Percentiles rank a stretch among this genome's conserved stretches.
Conservation (phyloP, 805 yeast genomes). For the Sugiyamaella mastotermitis region DNA sequence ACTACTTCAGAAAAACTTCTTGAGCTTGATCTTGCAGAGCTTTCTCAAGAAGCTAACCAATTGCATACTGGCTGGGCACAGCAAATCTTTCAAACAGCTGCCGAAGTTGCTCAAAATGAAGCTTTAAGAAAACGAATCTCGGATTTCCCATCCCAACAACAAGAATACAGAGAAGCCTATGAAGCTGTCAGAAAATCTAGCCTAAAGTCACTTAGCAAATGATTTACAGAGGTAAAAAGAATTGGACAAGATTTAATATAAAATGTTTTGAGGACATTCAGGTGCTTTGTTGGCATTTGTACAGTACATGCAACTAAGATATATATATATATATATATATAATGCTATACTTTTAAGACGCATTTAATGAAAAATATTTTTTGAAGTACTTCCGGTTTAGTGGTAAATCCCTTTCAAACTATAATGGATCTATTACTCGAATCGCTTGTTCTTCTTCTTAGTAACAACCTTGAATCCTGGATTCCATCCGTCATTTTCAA, state of each 20-base stretch:
- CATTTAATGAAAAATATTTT: no score
- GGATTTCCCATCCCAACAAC: conserved; percentile 22
- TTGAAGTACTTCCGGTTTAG: no score
- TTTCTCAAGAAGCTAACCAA: conserved; percentile 67
- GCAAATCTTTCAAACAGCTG: conserved; percentile 67
- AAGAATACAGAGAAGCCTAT: conserved; percentile 17
- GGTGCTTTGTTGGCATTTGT: no score
- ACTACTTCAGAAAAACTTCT: conserved; percentile 70
- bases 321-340: no score
- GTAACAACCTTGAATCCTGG: conserved; percentile 54
- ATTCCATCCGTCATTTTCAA: conserved; percentile 32
- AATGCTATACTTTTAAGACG: no score
- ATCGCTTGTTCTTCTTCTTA: conserved; percentile 48
- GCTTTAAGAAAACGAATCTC: conserved; percentile 74
- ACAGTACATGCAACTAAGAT: no score
- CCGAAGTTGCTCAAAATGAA: conserved; percentile 87
- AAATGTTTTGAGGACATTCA: no score
- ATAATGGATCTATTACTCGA: no score
- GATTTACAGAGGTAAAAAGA: no score
- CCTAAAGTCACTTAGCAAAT: conserved; percentile 16
- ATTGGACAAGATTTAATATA: no score
- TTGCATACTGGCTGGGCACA: conserved; percentile 78
- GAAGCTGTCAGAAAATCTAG: conserved; percentile 13
- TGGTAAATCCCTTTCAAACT: no score
- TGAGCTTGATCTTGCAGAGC: conserved; percentile 73